Evolutionary conservation across 2,329 filamentous ascomycete genomes (phyloP).

Genomic region (Epichloe sp.): DNA sequence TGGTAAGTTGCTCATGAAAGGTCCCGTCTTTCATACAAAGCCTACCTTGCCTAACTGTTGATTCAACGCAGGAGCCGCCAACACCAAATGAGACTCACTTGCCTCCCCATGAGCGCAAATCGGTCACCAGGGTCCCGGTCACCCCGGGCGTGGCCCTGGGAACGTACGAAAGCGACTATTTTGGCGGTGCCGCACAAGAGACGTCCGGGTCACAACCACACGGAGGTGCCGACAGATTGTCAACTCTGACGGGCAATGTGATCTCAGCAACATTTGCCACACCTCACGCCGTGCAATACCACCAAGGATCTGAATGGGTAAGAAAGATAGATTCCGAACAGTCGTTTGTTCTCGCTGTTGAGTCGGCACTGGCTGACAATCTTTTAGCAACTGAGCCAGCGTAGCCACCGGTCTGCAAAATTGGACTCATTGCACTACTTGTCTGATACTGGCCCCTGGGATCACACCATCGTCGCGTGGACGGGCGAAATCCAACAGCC

Average conservation of each 20-base stretch:
- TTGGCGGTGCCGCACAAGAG: background rate
- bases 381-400: conserved; percentile 16
- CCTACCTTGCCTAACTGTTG: background rate
- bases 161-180: conserved; percentile 4
- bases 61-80: background rate
- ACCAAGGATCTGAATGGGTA: conserved; percentile 1
- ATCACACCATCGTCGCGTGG: conserved; percentile 86
- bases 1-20: background rate
- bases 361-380: background rate
- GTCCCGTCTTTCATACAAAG: background rate
- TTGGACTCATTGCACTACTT: conserved; percentile 84
- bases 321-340: background rate
- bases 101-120: conserved; percentile 3
- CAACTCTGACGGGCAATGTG: background rate
- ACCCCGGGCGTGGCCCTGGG: conserved; percentile 5
- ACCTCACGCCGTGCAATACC: conserved; percentile 1
- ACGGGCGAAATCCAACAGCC: conserved; percentile 60
- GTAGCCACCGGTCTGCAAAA: conserved; percentile 75
- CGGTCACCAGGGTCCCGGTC: conserved; percentile 2
- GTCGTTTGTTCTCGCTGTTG: too few species aligned
- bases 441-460: conserved; percentile 71
- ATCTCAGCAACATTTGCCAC: conserved; percentile 3
- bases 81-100: conserved; percentile 2
- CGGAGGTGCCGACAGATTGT: background rate
- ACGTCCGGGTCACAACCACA: background rate